Percentiles rank a stretch among this genome's conserved stretches.
Conservation (phyloP, 2,329 filamentous ascomycete genomes). For the Pestalotiopsis sp. region DNA sequence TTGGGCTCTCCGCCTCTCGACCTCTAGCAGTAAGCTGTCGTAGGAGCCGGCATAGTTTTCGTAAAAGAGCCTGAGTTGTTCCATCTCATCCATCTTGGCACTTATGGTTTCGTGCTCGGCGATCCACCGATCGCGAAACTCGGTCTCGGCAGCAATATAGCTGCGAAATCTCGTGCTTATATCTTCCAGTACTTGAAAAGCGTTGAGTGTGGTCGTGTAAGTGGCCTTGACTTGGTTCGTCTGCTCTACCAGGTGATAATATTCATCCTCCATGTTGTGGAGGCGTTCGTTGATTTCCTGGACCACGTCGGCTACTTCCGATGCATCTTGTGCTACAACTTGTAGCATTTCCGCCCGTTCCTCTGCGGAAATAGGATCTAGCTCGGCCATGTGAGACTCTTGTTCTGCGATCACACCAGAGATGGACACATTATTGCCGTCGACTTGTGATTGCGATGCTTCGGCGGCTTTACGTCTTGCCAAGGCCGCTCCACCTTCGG, state of each 20-base stretch:
- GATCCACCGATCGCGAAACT: slow-evolving; percentile 71
- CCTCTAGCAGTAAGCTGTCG: slow-evolving; percentile 81
- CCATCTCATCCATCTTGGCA: slow-evolving; percentile 73
- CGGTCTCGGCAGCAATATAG: slow-evolving; percentile 65
- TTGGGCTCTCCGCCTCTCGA: slow-evolving; percentile 71
- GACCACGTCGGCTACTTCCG: slow-evolving; percentile 68
- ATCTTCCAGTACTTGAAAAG: slow-evolving; percentile 68
- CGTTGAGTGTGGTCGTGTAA: slow-evolving; percentile 61
- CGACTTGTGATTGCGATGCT: slow-evolving; percentile 50
- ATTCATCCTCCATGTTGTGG: slow-evolving; percentile 74
- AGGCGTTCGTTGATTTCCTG: slow-evolving; percentile 75
- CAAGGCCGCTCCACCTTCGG: slow-evolving; percentile 75
- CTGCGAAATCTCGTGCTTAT: slow-evolving; percentile 67
- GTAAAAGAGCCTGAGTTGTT: slow-evolving; percentile 79
- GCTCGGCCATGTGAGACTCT: slow-evolving; percentile 49
- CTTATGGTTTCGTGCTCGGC: slow-evolving; percentile 73
- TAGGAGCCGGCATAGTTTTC: slow-evolving; percentile 86
- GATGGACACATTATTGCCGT: slow-evolving; percentile 58
- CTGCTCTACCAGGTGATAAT: slow-evolving; percentile 64
- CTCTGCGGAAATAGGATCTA: slow-evolving; percentile 73
- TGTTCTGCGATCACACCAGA: slow-evolving; percentile 67
- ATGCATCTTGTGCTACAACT: slow-evolving; percentile 74
- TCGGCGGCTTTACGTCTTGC: slow-evolving; percentile 71
- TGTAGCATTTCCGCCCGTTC: slow-evolving; percentile 83
- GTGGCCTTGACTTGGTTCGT: slow-evolving; percentile 58